These are phyloP conservation scores for Aspergillus mulundensis DNA, from an alignment of 495 filamentous ascomycete species.

Conservation along the genomic window DNA sequence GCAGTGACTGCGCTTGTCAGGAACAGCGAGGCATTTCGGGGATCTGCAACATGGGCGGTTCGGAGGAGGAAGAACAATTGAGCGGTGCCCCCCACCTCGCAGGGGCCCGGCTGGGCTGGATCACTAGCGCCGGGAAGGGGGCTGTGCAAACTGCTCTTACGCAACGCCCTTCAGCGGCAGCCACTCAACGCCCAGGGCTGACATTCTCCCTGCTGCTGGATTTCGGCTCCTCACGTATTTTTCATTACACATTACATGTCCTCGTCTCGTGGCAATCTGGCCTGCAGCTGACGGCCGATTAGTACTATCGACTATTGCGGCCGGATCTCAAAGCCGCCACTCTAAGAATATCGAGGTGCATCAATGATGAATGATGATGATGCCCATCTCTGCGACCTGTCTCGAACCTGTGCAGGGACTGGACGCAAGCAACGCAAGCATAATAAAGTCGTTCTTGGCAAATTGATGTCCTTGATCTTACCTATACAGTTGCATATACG, in stretches of 20 bases:
- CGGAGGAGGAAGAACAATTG: slow-evolving; percentile 3
- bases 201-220: neutral
- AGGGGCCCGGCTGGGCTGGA: slow-evolving; percentile 15
- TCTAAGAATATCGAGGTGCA: slow-evolving; percentile 1
- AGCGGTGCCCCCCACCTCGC: neutral
- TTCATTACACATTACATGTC: neutral
- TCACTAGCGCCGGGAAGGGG: slow-evolving; percentile 28
- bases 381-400: neutral
- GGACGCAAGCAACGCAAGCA: slow-evolving; percentile 2
- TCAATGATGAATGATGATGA: too few species aligned
- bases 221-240: neutral
- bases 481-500: neutral
- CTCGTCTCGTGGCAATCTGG: neutral
- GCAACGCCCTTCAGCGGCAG: slow-evolving; percentile 15
- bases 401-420: slow-evolving; percentile 6
- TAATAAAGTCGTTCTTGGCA: neutral
- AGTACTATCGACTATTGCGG: neutral
- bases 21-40: slow-evolving; percentile 7
- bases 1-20: neutral
- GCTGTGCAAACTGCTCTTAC: slow-evolving; percentile 31
- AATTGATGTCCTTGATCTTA: neutral
- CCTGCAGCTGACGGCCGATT: neutral
- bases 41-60: slow-evolving; percentile 16
- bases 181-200: slow-evolving; percentile 4
- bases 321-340: slow-evolving; percentile 1